Percentiles rank a stretch among this genome's conserved stretches.
phyloP scores from a whole-genome alignment of 1,139 yeast genomes.

The Entelexis sorbosivorans region DNA sequence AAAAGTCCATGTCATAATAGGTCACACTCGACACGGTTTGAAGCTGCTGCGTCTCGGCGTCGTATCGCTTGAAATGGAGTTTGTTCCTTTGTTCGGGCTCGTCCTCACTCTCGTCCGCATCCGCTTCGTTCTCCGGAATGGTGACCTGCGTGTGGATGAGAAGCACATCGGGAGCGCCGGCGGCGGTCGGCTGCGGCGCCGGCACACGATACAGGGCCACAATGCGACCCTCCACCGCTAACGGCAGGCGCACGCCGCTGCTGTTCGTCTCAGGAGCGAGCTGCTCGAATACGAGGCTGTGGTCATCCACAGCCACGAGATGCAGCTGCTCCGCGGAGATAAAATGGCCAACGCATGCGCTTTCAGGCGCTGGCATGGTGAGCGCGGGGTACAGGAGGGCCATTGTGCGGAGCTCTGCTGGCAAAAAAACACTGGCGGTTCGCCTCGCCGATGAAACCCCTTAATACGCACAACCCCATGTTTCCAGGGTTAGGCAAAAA shows the following conservation, averaged over 20 bases:
- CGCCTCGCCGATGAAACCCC: no score
- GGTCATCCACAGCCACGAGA: conserved; percentile 5
- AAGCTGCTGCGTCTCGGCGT: neutral
- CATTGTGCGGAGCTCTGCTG: no score
- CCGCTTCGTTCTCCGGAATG: neutral
- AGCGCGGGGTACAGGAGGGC: no score
- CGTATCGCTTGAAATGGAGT: neutral
- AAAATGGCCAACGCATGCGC: conserved; percentile 11
- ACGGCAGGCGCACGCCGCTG: neutral
- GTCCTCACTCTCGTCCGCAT: no score
- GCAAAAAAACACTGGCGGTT: no score
- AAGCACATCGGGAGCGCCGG: neutral
- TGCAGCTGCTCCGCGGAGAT: neutral
- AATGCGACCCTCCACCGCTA: neutral
- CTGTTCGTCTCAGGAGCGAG: neutral
- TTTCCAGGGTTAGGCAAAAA: no score
- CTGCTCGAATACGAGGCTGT: conserved; percentile 9
- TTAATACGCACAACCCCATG: no score
- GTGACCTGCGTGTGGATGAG: conserved; percentile 3
- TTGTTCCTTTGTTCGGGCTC: no score
- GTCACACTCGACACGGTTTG: no score
- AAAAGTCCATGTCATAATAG: no score
- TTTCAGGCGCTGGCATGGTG: no score
- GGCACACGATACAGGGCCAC: neutral
- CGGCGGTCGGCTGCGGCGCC: no score